Conservation (phyloP, 345 rosid species). For the Moricandia arvensis region DNA sequence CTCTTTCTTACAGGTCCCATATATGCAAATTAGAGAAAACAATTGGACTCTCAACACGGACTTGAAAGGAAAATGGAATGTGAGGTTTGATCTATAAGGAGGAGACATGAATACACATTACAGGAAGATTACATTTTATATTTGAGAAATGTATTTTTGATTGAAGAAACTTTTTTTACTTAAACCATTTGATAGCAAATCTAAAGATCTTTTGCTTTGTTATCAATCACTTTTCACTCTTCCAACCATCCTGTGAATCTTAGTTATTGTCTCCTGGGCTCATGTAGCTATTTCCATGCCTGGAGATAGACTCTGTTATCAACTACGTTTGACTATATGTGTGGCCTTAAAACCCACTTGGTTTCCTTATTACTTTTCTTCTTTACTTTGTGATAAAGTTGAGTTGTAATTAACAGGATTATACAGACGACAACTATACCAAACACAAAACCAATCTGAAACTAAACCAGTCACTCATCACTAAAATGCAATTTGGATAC, state of each 20-base stretch:
- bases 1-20: constrained; percentile 57
- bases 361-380: not conserved
- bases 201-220: not conserved
- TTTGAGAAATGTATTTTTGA: not conserved
- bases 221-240: not conserved
- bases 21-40: constrained; percentile 83
- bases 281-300: not conserved
- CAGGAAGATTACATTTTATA: constrained; percentile 2
- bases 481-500: constrained; percentile 3
- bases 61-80: constrained; percentile 73
- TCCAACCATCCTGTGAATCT: constrained; percentile 11
- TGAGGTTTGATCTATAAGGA: constrained; percentile 59
- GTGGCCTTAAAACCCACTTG: constrained; percentile 19
- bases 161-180: not conserved
- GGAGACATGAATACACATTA: not conserved
- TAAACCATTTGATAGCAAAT: not conserved
- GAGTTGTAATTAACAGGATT: not conserved
- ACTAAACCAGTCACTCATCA: not conserved
- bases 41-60: constrained; percentile 83
- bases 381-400: constrained; percentile 2
- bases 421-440: not conserved
- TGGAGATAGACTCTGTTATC: not conserved
- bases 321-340: constrained; percentile 13
- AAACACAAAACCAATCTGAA: not conserved
- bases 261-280: not conserved